Percentiles rank a stretch among this genome's conserved stretches.
Evolutionary conservation across 2,329 filamentous ascomycete genomes (phyloP).

Genomic region (Cladophialophora psammophila): DNA sequence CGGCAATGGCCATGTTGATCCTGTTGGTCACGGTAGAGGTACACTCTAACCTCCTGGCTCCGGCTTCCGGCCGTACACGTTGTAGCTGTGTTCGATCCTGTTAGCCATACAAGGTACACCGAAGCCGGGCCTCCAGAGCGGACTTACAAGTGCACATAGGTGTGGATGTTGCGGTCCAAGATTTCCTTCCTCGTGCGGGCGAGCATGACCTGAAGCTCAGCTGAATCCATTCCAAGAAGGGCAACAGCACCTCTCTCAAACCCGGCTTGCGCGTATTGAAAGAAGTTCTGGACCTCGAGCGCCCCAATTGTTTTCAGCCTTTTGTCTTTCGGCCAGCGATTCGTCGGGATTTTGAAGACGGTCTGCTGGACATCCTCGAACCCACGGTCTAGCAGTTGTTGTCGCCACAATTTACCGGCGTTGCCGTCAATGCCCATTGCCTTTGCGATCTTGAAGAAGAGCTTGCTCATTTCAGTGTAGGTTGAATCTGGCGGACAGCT

Average conservation of each 20-base stretch:
- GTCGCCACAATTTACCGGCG: constrained; percentile 38
- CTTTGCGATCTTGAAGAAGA: constrained; percentile 29
- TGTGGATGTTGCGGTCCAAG: constrained; percentile 24
- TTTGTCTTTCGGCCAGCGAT: constrained; percentile 44
- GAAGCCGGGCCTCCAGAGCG: not conserved
- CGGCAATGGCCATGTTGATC: not conserved
- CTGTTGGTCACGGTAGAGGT: not conserved
- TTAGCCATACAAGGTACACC: not conserved
- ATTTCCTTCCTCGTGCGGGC: constrained; percentile 33
- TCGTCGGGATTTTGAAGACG: constrained; percentile 42
- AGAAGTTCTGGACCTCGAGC: constrained; percentile 42
- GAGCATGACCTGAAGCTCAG: constrained; percentile 33
- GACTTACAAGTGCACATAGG: constrained; percentile 30
- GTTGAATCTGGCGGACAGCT: constrained; percentile 30
- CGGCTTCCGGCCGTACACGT: constrained; percentile 19
- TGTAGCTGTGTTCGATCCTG: constrained; percentile 5
- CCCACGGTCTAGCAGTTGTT: constrained; percentile 29
- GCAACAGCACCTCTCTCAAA: constrained; percentile 40
- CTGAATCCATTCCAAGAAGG: constrained; percentile 35
- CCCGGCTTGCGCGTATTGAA: constrained; percentile 31
- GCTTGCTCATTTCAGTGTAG: constrained; percentile 39
- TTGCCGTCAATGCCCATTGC: constrained; percentile 25
- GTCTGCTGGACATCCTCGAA: constrained; percentile 43
- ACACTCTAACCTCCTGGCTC: not conserved
- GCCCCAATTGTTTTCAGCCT: constrained; percentile 49